Base-by-base conservation (phyloP, 2,329 filamentous ascomycete species). In the Aspergillus versicolor region DNA sequence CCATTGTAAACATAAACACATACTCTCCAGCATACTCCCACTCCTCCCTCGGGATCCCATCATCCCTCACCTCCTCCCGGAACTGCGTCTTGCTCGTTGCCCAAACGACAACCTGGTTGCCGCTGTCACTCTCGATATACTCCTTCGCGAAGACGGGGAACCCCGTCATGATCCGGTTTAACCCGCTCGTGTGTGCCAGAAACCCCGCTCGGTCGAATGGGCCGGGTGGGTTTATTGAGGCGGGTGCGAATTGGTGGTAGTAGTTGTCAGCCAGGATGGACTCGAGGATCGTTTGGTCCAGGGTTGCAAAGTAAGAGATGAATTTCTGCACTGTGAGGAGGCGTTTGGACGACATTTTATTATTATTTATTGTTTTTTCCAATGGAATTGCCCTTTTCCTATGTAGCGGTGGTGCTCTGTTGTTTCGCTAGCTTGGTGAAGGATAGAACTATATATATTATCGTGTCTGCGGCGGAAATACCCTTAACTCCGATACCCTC, bases 1-100 rank as follows among this genome's bases (percentile, higher is more conserved):
- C 44, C 44, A 48, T 56, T 11, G 38, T 50, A 4, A 56, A 30
- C 41, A 56, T 37, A 40, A 56, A 50, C 4, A 56, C 32, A 30
- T 56, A 56, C 27, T 50, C 46, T 7, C 45, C 53, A 2, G 5
- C 12, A 17, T 32, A 56, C 4, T 12, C 38, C 46, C 46, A 50
- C 15, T 55, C 46, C 13, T 45, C 30, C 8, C 6, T 19, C 7
- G 11, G 1, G 8, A 55, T 27, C 15, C 44, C 46, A 30, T 38
- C 30, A 37, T 56, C 53, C 40, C 30, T 56, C 3, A 45, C 6
- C 30, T 56, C 53, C 7, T 56, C 46, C 15, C 46, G 5, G 11
- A 50, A 56, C 3, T 30, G 15, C 17, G 53, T 15, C 27, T 21
- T 30, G 34, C 46, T 45, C 5, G 46, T 56, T 41, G 46, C 53